Evolutionary conservation across 768 basidiomycete species (phyloP).

Genomic region (Rhizopogon roseolus): DNA sequence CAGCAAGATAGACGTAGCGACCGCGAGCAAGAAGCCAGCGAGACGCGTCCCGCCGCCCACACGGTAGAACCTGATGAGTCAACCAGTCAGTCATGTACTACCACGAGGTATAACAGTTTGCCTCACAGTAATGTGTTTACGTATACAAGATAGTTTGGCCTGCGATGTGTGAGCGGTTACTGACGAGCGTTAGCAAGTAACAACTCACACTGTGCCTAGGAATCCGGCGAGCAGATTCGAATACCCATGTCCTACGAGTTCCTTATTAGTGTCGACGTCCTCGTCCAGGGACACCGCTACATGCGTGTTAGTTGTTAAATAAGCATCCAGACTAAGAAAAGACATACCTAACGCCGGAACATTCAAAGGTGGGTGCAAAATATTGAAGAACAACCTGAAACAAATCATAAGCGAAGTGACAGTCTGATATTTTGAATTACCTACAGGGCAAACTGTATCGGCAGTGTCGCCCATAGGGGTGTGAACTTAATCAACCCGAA

Average conservation of each 20-base stretch:
- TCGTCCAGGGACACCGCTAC: constrained; percentile 82
- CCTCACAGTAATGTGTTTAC: constrained; percentile 77
- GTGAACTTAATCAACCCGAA: constrained; percentile 52
- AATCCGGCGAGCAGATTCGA: constrained; percentile 83
- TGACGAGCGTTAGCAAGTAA: background rate
- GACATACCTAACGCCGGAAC: constrained; percentile 79
- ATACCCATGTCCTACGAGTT: constrained; percentile 89
- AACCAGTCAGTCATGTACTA: background rate
- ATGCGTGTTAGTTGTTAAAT: background rate
- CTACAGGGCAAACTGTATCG: constrained; percentile 89
- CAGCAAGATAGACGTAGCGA: constrained; percentile 66
- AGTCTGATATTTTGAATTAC: constrained; percentile 30
- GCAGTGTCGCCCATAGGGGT: constrained; percentile 78
- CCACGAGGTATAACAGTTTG: constrained; percentile 2
- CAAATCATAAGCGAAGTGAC: constrained; percentile 10
- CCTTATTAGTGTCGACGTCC: constrained; percentile 88
- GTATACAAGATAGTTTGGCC: constrained; percentile 84
- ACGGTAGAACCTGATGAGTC: constrained; percentile 68
- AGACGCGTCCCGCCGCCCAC: constrained; percentile 85
- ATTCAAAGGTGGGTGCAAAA: constrained; percentile 81
- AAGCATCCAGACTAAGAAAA: background rate
- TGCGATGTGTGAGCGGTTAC: constrained; percentile 19
- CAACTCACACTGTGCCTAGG: constrained; percentile 71
- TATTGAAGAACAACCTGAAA: constrained; percentile 75
- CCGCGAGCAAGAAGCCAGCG: constrained; percentile 81